Evolutionary conservation across 257 asterid genomes (phyloP).

Genomic region (Primulina huaijiensis): DNA sequence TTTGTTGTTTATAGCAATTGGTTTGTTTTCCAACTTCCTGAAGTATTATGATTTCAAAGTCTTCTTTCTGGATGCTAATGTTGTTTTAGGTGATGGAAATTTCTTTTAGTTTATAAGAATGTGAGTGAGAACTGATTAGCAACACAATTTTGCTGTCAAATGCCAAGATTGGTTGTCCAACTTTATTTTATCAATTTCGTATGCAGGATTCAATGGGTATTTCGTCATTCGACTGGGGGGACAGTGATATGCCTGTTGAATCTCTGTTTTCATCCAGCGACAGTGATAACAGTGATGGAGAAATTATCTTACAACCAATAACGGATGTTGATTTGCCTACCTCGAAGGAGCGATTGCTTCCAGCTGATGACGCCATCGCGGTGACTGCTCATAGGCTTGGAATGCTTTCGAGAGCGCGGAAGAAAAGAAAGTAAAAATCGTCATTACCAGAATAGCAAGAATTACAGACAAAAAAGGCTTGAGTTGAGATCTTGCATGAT

Average conservation of each 20-base stretch:
- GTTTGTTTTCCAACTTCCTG: background rate
- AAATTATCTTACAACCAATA: slow-evolving; percentile 65
- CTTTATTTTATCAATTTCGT: slow-evolving; percentile 10
- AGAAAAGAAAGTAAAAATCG: slow-evolving; percentile 54
- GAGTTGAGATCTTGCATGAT: background rate
- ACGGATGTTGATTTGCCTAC: slow-evolving; percentile 75
- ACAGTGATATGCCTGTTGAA: slow-evolving; percentile 35
- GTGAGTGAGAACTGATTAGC: background rate
- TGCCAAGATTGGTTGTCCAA: slow-evolving; percentile 8
- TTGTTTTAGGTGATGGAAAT: background rate
- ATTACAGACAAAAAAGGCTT: slow-evolving; percentile 1
- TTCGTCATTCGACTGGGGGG: slow-evolving; percentile 60
- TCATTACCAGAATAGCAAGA: background rate
- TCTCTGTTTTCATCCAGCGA: slow-evolving; percentile 68
- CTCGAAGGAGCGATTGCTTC: slow-evolving; percentile 48
- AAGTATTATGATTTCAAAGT: background rate
- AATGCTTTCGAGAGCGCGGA: slow-evolving; percentile 55
- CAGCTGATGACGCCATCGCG: slow-evolving; percentile 54
- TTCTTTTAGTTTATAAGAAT: too few species aligned
- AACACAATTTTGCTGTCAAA: background rate
- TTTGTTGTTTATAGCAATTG: background rate
- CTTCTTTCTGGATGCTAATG: background rate
- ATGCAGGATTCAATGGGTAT: slow-evolving; percentile 52
- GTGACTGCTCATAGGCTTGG: slow-evolving; percentile 63
- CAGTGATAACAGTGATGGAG: slow-evolving; percentile 84